Evolutionary conservation across 441 rosid genomes (phyloP).

Genomic region (Adansonia grandidieri): DNA sequence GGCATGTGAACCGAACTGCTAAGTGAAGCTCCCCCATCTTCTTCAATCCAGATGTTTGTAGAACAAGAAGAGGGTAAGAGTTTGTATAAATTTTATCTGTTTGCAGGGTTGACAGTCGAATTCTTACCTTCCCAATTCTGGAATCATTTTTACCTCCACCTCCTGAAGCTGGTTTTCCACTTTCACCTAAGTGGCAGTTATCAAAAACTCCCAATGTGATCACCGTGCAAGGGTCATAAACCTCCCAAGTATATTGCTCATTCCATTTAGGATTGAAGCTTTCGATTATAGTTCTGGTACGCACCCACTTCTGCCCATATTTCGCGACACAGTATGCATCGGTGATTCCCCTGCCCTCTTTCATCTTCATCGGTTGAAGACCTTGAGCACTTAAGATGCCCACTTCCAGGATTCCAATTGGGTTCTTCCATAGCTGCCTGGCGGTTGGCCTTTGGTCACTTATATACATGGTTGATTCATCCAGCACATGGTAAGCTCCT

Average conservation of each 20-base stretch:
- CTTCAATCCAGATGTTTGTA: constrained; percentile 61
- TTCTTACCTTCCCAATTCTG: constrained; percentile 65
- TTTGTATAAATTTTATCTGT: constrained; percentile 66
- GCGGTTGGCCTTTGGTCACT: constrained; percentile 77
- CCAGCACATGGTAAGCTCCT: constrained; percentile 72
- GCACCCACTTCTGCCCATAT: constrained; percentile 69
- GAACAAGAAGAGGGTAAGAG: constrained; percentile 65
- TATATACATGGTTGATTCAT: constrained; percentile 65
- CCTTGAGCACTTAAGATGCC: constrained; percentile 71
- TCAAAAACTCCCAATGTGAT: constrained; percentile 67
- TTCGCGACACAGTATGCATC: constrained; percentile 73
- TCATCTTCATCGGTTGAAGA: constrained; percentile 61
- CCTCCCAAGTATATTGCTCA: constrained; percentile 77
- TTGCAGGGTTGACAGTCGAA: constrained; percentile 63
- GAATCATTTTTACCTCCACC: constrained; percentile 52
- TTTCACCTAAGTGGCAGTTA: constrained; percentile 65
- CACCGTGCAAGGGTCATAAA: constrained; percentile 63
- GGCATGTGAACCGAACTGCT: constrained; percentile 67
- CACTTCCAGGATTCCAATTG: constrained; percentile 67
- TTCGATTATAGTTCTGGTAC: constrained; percentile 64
- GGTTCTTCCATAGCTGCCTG: constrained; percentile 65
- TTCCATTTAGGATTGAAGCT: constrained; percentile 69
- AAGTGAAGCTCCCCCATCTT: constrained; percentile 71
- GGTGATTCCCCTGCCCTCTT: constrained; percentile 54
- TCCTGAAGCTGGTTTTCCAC: constrained; percentile 46